A percentile compares a stretch with the other conserved stretches of the same genome.
Conservation (phyloP, 2,329 filamentous ascomycete genomes). For the Sporothrix globosa region DNA sequence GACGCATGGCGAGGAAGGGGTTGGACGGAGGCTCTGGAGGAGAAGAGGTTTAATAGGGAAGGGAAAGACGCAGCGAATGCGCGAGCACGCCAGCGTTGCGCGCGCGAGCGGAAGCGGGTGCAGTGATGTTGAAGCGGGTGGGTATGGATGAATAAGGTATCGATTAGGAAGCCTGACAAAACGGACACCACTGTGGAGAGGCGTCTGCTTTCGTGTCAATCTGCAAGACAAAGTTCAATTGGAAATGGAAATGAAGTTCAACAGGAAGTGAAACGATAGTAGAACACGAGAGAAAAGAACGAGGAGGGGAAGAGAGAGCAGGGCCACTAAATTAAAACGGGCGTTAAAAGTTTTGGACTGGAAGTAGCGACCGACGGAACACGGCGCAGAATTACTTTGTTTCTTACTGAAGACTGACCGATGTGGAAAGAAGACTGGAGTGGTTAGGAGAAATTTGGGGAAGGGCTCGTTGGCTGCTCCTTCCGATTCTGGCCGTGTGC, state of each 20-base stretch:
- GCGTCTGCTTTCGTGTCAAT: background rate
- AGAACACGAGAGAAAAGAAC: background rate
- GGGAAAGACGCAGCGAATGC: slow-evolving; percentile 23
- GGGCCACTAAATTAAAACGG: slow-evolving; percentile 23
- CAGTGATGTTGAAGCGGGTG: background rate
- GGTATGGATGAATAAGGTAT: slow-evolving; percentile 14
- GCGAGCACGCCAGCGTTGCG: slow-evolving; percentile 28
- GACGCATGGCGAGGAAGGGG: slow-evolving; percentile 22
- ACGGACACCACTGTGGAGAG: background rate
- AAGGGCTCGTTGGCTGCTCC: slow-evolving; percentile 8
- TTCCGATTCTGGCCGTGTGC: slow-evolving; percentile 32
- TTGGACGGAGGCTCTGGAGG: slow-evolving; percentile 11
- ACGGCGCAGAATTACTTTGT: slow-evolving; percentile 17
- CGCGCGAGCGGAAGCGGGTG: background rate
- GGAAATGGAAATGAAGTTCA: background rate
- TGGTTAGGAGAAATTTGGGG: background rate
- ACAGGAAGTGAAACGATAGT: background rate
- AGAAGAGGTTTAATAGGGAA: slow-evolving; percentile 22
- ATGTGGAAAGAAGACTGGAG: slow-evolving; percentile 25
- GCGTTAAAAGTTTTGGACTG: slow-evolving; percentile 19
- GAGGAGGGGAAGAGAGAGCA: slow-evolving; percentile 11
- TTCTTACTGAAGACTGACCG: slow-evolving; percentile 26
- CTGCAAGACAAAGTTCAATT: slow-evolving; percentile 8
- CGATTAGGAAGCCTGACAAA: slow-evolving; percentile 17
- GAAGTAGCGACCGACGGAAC: slow-evolving; percentile 22